Evolutionary conservation across 169 alveolate species (phyloP).

Genomic region (Amoebophrya sp.): DNA sequence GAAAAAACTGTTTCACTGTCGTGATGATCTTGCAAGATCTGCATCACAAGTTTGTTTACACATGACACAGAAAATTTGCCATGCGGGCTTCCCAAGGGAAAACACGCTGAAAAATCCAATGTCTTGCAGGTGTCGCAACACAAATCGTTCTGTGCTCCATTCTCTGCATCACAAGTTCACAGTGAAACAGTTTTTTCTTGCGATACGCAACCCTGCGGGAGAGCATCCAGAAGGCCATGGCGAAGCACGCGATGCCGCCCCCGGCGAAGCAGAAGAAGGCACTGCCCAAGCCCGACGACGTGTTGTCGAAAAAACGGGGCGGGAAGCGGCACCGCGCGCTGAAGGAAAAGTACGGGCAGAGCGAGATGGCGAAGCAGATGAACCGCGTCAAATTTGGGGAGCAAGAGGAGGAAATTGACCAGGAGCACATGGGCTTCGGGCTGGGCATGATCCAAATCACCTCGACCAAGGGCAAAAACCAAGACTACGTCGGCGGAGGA

Average conservation of each 20-base stretch:
- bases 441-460: background rate
- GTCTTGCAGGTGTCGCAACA: no score
- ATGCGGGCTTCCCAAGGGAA: no score
- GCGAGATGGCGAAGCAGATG: constrained; percentile 66
- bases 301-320: constrained; percentile 65
- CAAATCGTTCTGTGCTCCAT: no score
- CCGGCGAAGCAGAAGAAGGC: constrained; percentile 72
- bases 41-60: no score
- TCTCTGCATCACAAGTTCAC: no score
- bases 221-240: background rate
- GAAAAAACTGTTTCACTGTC: no score
- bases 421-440: constrained; percentile 36
- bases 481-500: background rate
- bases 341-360: constrained; percentile 69
- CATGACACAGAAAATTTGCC: no score
- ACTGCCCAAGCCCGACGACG: constrained; percentile 74
- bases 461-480: background rate
- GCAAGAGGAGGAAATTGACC: constrained; percentile 66
- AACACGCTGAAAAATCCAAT: no score
- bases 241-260: constrained; percentile 49
- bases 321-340: constrained; percentile 69
- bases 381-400: constrained; percentile 72
- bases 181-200: no score
- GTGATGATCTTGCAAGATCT: no score
- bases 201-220: no score